A percentile compares a stretch with the other conserved stretches of the same genome.
Evolutionary conservation across 2,329 filamentous ascomycete species (phyloP).

Genomic region (Talaromyces sp.): DNA sequence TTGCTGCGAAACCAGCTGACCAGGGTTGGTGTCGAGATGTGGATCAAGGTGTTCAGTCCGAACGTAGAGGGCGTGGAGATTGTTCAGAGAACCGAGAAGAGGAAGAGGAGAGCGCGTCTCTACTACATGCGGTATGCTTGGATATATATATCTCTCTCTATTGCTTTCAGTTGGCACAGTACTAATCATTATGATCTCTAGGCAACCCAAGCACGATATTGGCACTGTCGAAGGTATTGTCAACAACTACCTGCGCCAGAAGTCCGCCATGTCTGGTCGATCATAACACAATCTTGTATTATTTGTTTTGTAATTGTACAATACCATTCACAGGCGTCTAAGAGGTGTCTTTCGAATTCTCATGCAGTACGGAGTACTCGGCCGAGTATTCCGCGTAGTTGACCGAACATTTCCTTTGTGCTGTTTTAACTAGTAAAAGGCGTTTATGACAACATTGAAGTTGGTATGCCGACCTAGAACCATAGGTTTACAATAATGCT

Average conservation of each 20-base stretch:
- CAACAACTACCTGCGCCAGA: conserved; percentile 56
- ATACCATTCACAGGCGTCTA: conserved; percentile 1
- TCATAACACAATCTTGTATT: conserved; percentile 1
- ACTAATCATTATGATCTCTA: conserved; percentile 15
- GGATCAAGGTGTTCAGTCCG: conserved; percentile 91
- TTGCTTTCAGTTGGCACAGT: not conserved
- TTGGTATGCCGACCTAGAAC: not conserved
- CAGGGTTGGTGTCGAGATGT: conserved; percentile 89
- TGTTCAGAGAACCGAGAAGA: conserved; percentile 78
- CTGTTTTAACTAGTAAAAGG: not conserved
- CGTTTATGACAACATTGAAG: not conserved
- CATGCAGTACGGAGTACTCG: not conserved
- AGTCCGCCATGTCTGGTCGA: conserved; percentile 38
- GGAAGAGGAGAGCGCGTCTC: conserved; percentile 78
- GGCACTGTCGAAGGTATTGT: conserved; percentile 80
- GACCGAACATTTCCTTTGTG: not conserved
- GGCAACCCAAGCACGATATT: conserved; percentile 77
- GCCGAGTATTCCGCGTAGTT: not conserved
- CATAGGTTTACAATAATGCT: not conserved
- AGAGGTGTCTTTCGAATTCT: not conserved
- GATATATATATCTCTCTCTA: not conserved
- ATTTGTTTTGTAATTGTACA: conserved; percentile 1
- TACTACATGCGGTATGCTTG: conserved; percentile 71
- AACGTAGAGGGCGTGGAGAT: conserved; percentile 88
- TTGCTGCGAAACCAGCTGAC: conserved; percentile 81